Evolutionary conservation across 2,329 filamentous ascomycete genomes (phyloP).

Genomic region (Aspergillus sp.): DNA sequence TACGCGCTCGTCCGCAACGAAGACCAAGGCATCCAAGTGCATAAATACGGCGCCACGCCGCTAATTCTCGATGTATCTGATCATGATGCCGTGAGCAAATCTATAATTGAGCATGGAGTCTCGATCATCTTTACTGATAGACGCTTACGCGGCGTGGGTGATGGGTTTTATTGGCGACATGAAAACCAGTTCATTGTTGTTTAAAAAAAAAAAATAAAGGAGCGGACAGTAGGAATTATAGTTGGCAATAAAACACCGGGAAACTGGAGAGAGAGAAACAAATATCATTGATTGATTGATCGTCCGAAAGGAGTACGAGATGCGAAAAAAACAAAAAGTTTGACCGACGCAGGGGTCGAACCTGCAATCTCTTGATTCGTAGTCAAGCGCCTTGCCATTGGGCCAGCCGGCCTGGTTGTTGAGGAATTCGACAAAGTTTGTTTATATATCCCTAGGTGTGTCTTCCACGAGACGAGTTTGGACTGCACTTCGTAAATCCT

Average conservation of each 20-base stretch:
- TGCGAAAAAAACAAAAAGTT: constrained; percentile 14
- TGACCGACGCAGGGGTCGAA: constrained; percentile 46
- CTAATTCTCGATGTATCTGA: constrained; percentile 43
- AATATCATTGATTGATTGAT: too few species aligned
- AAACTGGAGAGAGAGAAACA: too few species aligned
- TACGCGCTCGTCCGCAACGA: constrained; percentile 50
- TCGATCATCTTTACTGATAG: constrained; percentile 50
- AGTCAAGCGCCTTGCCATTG: constrained; percentile 51
- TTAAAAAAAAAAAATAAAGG: too few species aligned
- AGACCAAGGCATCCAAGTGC: constrained; percentile 41
- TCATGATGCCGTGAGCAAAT: constrained; percentile 32
- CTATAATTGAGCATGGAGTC: constrained; percentile 46
- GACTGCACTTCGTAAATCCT: too few species aligned
- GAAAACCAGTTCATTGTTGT: too few species aligned
- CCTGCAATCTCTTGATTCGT: constrained; percentile 54
- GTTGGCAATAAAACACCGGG: too few species aligned
- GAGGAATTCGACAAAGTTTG: fast-evolving
- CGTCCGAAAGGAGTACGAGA: too few species aligned
- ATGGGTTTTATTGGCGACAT: too few species aligned
- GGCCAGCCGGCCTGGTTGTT: constrained; percentile 18
- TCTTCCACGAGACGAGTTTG: too few species aligned
- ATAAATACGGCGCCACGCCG: constrained; percentile 47
- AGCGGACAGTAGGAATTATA: too few species aligned
- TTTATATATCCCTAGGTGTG: fast-evolving
- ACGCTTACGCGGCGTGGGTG: constrained; percentile 31